Base-by-base conservation (phyloP, 441 rosid genomes). In the California macrophylla region DNA sequence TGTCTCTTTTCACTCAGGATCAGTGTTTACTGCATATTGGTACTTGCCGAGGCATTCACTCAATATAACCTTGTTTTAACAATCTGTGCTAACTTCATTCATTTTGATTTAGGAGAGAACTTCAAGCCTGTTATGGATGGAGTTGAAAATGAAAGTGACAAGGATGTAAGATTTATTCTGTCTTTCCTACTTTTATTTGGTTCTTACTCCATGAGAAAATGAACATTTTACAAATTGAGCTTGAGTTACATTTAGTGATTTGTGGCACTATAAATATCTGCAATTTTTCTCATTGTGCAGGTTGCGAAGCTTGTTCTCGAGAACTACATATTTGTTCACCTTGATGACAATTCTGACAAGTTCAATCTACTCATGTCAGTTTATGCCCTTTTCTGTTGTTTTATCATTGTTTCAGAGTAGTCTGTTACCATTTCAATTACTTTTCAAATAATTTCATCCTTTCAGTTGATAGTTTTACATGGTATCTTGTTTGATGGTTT, bases 281-380 rank as follows among this genome's bases (percentile, higher is more conserved):
- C 5, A 23, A 58, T 8, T 21, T 58, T 23, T 20, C 28, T 15
- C 47, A 25, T 56, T 68, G 21, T 29, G 29, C 45, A 95, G 99
- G 98, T 90, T 79, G 98, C 89, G 7, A 85, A 85, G 66, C 82
- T 93, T 52, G 86, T 95, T 73, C 76, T 95, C 45, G 81, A 77
- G 80, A 85, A 84, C 72, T 92, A 80, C 78, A 71, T 92, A 66
- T 87, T 89, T 82, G 89, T 92, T 74, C 99, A 95, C 84, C 92
- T 95, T 73, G 82, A 72, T 77, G 82, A 86, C 73, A 84, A 89
- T 79, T 67, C 92, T 70, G 98, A 95, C 90, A 94, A 94, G 80
- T 94, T 87, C 84, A 92, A 88, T 83, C 79, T 94, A 74, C 95
- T 94, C 75, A 87, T 90, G 99, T 92, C 76, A 82, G 87, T 42